Base-by-base conservation (phyloP, 1,284 basidiomycete genomes). In the Gymnopus androsaceus region DNA sequence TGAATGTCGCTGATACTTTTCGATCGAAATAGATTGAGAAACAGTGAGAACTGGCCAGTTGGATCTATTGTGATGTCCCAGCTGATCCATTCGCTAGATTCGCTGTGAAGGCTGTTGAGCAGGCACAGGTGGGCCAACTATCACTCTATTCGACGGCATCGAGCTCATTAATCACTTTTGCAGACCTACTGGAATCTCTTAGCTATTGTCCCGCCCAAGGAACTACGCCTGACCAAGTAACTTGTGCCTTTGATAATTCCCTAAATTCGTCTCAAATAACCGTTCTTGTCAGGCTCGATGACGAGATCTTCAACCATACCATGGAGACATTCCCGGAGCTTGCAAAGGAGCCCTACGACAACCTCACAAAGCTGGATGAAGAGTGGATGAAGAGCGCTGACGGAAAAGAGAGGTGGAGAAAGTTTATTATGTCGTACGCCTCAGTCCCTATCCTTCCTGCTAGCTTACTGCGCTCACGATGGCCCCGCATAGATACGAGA, bases 101-200 rank as follows among this genome's bases (percentile, higher is more conserved):
- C 68, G 96, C 96, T 25, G 96, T 99, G 53, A 94, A 91, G 74
- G 94, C 94, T 33, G 95, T 98, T 58, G 94, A 97, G 70, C 94
- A 97, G 64, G 92, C 95, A 54, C 92, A 95, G 80, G 94, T 92
- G 57, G 61, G 77, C 70, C 33, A 1, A 12, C 25, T 45, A 25
- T 21, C 28, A 23, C 17, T 28, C 37, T 56, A 50, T 59, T 54
- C 48, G 27, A 40, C 38, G 41, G 54, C 51, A 54, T 56, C 63
- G 1, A 42, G 3, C 7, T 15, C 11, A 11, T 34, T 9, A 34
- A 21, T 21, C 23, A 19, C 3, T 61, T 63, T 56, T 61, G n/a
- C 69, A 96, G 91, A 95, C 94, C 5, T 98, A 98, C 77, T 97
- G 95, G 91, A 95, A 94, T 70, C 81, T 99, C 47, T 78, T 98